These are phyloP conservation scores for Aspergillus felis DNA, from an alignment of 2,329 filamentous ascomycete genomes.

Conservation along the genomic window DNA sequence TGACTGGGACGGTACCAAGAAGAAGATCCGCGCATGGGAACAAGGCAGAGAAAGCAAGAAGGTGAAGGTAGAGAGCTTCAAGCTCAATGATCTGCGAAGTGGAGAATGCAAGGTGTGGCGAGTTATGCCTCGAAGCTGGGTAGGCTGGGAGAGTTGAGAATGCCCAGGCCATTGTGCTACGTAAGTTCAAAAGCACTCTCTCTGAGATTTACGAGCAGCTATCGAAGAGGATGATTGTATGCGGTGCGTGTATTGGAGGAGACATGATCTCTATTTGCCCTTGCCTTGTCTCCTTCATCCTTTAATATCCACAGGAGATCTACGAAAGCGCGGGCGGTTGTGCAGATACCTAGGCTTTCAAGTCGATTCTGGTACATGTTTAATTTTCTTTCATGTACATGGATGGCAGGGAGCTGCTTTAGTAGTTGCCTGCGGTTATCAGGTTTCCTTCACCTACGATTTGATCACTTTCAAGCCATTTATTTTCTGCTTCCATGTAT, in stretches of 20 bases:
- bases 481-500: constrained; percentile 16
- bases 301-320: not conserved
- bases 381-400: not conserved
- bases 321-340: not conserved
- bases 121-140: constrained; percentile 86
- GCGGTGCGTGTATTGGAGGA: not conserved
- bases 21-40: constrained; percentile 94
- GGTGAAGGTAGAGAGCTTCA: constrained; percentile 89
- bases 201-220: not conserved
- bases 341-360: not conserved
- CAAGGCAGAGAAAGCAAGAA: constrained; percentile 92
- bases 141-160: constrained; percentile 67
- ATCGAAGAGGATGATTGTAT: not conserved
- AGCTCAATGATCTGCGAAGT: constrained; percentile 83
- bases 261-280: not conserved
- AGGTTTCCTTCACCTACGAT: constrained; percentile 5
- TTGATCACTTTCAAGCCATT: constrained; percentile 8
- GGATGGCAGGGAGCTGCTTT: not conserved
- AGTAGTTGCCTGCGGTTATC: not conserved
- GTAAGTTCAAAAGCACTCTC: not conserved
- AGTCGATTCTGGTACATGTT: not conserved
- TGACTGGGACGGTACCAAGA: constrained; percentile 98
- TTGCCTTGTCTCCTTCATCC: not conserved
- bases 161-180: not conserved
- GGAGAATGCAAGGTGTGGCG: constrained; percentile 98